phyloP scores from a whole-genome alignment of 257 asterid genomes.

The Solanum bukasovii region DNA sequence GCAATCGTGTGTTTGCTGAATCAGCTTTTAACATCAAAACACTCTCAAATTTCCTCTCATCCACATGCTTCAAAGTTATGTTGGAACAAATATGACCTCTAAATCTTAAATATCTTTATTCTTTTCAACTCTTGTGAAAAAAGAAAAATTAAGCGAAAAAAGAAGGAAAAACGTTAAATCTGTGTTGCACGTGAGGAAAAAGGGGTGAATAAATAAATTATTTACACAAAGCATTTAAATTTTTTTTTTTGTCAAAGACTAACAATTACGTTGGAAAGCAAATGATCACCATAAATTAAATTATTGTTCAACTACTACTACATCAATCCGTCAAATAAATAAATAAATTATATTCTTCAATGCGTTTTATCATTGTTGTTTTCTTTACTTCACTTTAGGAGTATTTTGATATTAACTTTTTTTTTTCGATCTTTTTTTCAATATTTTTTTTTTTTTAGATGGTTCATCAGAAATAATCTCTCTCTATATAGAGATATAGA shows the following conservation, averaged over 20 bases:
- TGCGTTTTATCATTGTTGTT: too few relatives aligned
- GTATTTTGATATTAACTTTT: too few relatives aligned
- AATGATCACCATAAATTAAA: background rate
- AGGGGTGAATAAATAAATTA: background rate
- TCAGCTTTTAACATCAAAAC: background rate
- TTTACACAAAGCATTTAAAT: background rate
- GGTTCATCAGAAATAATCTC: background rate
- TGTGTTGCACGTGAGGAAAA: background rate
- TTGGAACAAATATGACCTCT: background rate
- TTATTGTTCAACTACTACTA: background rate
- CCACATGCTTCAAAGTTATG: background rate
- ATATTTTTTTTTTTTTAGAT: too few relatives aligned
- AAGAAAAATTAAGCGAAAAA: background rate
- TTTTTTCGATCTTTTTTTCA: too few relatives aligned
- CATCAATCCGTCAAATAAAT: background rate
- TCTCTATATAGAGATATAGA: background rate
- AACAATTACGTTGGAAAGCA: background rate
- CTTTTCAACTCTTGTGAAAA: background rate
- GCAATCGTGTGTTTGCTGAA: background rate
- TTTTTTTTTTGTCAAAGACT: background rate
- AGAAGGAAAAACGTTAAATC: background rate
- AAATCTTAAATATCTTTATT: background rate
- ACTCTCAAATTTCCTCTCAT: background rate
- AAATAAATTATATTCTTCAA: too few relatives aligned
- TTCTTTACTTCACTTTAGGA: too few relatives aligned